A percentile compares a stretch with the other conserved stretches of the same genome.
These are phyloP conservation scores for Ceratocystis eucalypticola DNA, from an alignment of 2,329 filamentous ascomycete species.

Conservation along the genomic window DNA sequence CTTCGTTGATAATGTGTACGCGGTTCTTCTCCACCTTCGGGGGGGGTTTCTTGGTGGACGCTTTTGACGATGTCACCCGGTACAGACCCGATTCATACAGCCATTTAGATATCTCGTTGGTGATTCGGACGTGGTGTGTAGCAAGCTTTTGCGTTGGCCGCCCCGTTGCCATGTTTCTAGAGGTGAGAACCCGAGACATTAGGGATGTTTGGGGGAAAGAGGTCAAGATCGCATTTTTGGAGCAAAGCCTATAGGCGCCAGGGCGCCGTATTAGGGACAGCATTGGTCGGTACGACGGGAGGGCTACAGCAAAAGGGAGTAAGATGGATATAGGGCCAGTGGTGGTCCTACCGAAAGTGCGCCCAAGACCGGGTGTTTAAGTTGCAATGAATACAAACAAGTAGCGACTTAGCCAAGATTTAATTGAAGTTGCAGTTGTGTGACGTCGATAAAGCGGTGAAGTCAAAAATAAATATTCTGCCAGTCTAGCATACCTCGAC, in stretches of 20 bases:
- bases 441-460: not conserved
- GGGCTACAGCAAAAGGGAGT: not conserved
- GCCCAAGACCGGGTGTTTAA: no score
- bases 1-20: slow-evolving; percentile 40
- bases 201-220: not conserved
- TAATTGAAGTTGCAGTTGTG: not conserved
- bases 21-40: slow-evolving; percentile 24
- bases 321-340: not conserved
- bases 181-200: not conserved
- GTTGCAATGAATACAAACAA: not conserved
- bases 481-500: not conserved
- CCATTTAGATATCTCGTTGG: slow-evolving; percentile 1
- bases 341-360: no score
- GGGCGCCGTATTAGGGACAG: slow-evolving; percentile 7
- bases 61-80: slow-evolving; percentile 4
- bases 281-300: not conserved
- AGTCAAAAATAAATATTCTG: not conserved
- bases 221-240: not conserved
- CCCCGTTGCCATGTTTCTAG: not conserved
- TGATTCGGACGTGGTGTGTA: not conserved
- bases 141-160: not conserved
- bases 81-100: slow-evolving; percentile 15
- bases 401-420: not conserved
- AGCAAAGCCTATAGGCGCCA: not conserved
- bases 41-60: not conserved